Percentiles rank a stretch among this genome's conserved stretches.
phyloP scores from a whole-genome alignment of 352 stramenopile species.

The Phytopythium cucurbitacearum region DNA sequence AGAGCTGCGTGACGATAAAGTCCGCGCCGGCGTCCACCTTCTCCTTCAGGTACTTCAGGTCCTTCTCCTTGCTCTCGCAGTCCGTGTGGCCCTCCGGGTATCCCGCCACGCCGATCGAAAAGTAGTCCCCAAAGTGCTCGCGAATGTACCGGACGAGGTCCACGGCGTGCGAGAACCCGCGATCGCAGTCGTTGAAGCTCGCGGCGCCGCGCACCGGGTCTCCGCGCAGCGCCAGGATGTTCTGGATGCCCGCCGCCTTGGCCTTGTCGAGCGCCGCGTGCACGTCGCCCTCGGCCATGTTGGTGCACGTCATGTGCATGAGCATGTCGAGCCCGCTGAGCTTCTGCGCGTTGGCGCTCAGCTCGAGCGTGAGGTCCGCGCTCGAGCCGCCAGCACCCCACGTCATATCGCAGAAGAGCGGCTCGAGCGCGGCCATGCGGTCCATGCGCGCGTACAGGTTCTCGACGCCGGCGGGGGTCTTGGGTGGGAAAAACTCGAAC shows the following conservation, averaged over 20 bases:
- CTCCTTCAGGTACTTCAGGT: slow-evolving; percentile 97
- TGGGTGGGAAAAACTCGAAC: slow-evolving; percentile 99
- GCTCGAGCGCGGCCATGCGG: slow-evolving; percentile 92
- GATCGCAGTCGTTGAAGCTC: slow-evolving; percentile 89
- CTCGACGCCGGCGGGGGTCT: slow-evolving; percentile 94
- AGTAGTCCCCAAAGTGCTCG: slow-evolving; percentile 92
- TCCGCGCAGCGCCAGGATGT: slow-evolving; percentile 97
- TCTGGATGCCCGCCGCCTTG: slow-evolving; percentile 94
- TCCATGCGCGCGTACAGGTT: slow-evolving; percentile 98
- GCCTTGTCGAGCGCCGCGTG: slow-evolving; percentile 89
- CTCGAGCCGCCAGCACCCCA: slow-evolving; percentile 98
- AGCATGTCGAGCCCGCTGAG: slow-evolving; percentile 91
- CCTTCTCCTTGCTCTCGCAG: slow-evolving; percentile 78
- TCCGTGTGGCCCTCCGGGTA: slow-evolving; percentile 98
- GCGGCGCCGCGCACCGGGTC: slow-evolving; percentile 91
- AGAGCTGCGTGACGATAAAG: slow-evolving; percentile 99
- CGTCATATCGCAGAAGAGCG: slow-evolving; percentile 98
- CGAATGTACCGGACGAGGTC: slow-evolving; percentile 98
- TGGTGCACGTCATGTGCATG: slow-evolving; percentile 98
- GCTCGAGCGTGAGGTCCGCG: slow-evolving; percentile 94
- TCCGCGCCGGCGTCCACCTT: slow-evolving; percentile 97
- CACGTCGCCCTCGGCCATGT: slow-evolving; percentile 95
- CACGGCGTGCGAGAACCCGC: slow-evolving; percentile 92
- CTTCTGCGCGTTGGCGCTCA: slow-evolving; percentile 90
- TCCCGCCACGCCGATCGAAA: slow-evolving; percentile 96